These are phyloP conservation scores for Herpetospermum pedunculosum DNA, from an alignment of 306 rosid genomes.

Conservation along the genomic window DNA sequence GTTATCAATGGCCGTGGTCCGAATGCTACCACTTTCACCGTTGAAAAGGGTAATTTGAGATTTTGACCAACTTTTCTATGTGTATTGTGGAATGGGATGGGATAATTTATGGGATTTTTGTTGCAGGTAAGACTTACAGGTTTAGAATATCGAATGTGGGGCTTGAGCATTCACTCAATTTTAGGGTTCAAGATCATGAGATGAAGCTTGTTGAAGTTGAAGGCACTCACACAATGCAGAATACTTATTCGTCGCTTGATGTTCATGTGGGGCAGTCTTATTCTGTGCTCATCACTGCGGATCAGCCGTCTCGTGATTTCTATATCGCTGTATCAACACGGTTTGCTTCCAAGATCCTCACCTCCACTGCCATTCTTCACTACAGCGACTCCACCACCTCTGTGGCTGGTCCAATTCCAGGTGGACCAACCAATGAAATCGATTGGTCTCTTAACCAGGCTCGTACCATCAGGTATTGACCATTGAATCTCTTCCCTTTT, in stretches of 20 bases:
- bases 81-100: neutral
- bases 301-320: constrained; percentile 62
- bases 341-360: constrained; percentile 36
- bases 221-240: constrained; percentile 85
- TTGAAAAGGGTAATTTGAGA: constrained; percentile 52
- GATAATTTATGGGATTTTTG: neutral
- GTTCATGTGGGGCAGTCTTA: constrained; percentile 88
- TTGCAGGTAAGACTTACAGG: constrained; percentile 77
- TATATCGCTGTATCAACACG: constrained; percentile 62
- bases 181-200: constrained; percentile 64
- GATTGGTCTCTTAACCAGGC: constrained; percentile 83
- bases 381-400: constrained; percentile 48
- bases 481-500: neutral
- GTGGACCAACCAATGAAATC: constrained; percentile 49
- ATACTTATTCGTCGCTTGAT: constrained; percentile 60
- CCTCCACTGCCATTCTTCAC: constrained; percentile 54
- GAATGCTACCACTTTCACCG: constrained; percentile 38
- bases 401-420: constrained; percentile 50
- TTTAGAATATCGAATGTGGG: constrained; percentile 89
- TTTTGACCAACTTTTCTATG: neutral
- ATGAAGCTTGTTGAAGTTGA: constrained; percentile 85
- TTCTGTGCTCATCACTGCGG: constrained; percentile 77
- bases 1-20: constrained; percentile 67
- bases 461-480: constrained; percentile 38
- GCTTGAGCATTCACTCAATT: constrained; percentile 62